Conservation (phyloP, 169 alveolate genomes). For the Cryptosporidium bovis region DNA sequence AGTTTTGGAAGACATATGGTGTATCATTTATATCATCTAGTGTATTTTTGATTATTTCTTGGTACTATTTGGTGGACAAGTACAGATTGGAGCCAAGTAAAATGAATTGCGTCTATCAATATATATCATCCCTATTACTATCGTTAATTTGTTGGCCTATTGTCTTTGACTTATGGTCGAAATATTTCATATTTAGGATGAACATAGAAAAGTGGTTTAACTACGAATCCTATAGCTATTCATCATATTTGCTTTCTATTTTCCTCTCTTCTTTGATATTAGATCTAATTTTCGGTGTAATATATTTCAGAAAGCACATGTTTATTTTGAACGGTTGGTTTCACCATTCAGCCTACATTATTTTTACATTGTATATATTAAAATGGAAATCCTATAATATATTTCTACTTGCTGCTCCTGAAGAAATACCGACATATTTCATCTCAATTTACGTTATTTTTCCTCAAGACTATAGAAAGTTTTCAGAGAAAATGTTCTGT, state of each 20-base stretch:
- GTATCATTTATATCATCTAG: background rate
- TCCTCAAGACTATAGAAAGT: conserved; percentile 13
- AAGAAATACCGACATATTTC: conserved; percentile 45
- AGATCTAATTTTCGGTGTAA: conserved; percentile 38
- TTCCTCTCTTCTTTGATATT: conserved; percentile 20
- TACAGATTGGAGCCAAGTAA: conserved; percentile 8
- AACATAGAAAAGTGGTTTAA: conserved; percentile 19
- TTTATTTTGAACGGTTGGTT: conserved; percentile 52
- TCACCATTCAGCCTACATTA: conserved; percentile 46
- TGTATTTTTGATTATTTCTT: background rate
- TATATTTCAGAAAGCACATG: conserved; percentile 57
- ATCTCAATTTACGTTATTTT: conserved; percentile 41
- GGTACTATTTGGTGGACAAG: conserved; percentile 33
- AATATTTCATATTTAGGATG: conserved; percentile 32
- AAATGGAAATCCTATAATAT: conserved; percentile 36
- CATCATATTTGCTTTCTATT: conserved; percentile 2
- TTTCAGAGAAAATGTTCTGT: conserved; percentile 20
- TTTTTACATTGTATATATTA: conserved; percentile 14
- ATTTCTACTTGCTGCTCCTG: conserved; percentile 39
- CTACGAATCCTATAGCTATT: conserved; percentile 17
- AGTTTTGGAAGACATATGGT: conserved; percentile 19
- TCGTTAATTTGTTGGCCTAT: conserved; percentile 51
- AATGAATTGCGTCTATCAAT: conserved; percentile 47
- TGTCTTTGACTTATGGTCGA: conserved; percentile 42
- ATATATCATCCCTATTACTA: conserved; percentile 11